phyloP scores from a whole-genome alignment of 2,329 filamentous ascomycete species.

The Ustilaginoidea virens region DNA sequence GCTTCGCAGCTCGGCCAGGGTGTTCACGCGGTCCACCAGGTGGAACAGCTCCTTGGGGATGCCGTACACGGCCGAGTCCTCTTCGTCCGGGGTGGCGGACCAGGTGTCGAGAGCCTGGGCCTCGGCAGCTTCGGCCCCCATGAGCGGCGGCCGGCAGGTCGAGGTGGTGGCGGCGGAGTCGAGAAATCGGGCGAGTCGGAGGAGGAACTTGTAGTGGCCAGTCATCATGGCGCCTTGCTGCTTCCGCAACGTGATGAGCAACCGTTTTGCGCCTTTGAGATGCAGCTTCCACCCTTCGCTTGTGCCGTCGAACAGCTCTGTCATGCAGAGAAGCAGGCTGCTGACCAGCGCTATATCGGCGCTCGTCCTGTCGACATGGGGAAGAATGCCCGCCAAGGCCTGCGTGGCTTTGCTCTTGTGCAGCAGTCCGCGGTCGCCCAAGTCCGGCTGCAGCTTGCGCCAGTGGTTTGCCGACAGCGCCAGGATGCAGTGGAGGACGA shows the following conservation, averaged over 20 bases:
- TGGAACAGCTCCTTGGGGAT: conserved; percentile 21
- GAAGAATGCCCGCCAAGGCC: conserved; percentile 15
- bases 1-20: conserved; percentile 16
- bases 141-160: conserved; percentile 18
- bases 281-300: conserved; percentile 26
- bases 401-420: conserved; percentile 18
- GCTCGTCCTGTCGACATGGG: conserved; percentile 16
- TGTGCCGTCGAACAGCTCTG: conserved; percentile 25
- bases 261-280: conserved; percentile 23
- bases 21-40: conserved; percentile 17
- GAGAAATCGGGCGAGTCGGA: conserved; percentile 16
- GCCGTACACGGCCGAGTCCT: conserved; percentile 19
- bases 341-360: conserved; percentile 21
- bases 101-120: conserved; percentile 13
- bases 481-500: conserved; percentile 18
- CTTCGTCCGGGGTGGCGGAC: conserved; percentile 12
- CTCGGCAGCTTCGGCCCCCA: conserved; percentile 16
- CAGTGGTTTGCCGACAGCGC: conserved; percentile 19
- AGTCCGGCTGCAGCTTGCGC: conserved; percentile 16
- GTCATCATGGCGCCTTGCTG: conserved; percentile 17
- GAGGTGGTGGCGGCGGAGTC: conserved; percentile 19
- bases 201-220: conserved; percentile 22
- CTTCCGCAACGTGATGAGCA: conserved; percentile 17
- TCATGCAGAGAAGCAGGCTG: conserved; percentile 25
- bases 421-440: conserved; percentile 14